Evolutionary conservation across 345 rosid genomes (phyloP).

Genomic region (Anacardium occidentale): DNA sequence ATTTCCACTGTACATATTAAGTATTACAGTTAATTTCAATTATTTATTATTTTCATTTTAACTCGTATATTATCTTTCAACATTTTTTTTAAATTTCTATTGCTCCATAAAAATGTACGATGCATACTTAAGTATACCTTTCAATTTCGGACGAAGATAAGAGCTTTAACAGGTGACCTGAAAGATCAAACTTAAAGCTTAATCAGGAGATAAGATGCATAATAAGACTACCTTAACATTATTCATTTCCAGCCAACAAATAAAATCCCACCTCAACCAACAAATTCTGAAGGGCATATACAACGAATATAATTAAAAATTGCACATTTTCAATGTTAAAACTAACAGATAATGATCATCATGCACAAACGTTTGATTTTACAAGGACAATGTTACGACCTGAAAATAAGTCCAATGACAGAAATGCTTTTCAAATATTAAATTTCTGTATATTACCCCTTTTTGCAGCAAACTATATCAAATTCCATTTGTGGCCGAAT

Average conservation of each 20-base stretch:
- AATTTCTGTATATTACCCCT: constrained; percentile 7
- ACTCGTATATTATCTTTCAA: no score
- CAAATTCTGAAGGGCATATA: background rate
- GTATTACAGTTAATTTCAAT: no score
- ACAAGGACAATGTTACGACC: background rate
- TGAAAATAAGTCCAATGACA: background rate
- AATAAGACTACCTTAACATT: no score
- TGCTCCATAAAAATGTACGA: no score
- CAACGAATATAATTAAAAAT: background rate
- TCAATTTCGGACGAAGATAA: no score
- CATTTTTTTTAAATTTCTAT: no score
- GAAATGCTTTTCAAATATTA: background rate
- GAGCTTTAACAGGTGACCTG: no score
- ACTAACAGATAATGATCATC: background rate
- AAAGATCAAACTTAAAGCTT: no score
- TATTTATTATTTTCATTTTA: no score
- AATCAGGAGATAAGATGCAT: no score
- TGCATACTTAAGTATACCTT: no score
- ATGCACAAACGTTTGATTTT: background rate
- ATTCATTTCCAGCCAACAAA: background rate
- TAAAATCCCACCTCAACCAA: background rate
- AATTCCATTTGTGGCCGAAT: background rate
- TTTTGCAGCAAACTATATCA: constrained; percentile 2
- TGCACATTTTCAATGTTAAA: background rate
- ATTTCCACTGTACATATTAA: no score